Evolutionary conservation across 1,284 basidiomycete species (phyloP), one percentile per base, ranked within the genome.

Genomic region (Phlebopus sp.): DNA sequence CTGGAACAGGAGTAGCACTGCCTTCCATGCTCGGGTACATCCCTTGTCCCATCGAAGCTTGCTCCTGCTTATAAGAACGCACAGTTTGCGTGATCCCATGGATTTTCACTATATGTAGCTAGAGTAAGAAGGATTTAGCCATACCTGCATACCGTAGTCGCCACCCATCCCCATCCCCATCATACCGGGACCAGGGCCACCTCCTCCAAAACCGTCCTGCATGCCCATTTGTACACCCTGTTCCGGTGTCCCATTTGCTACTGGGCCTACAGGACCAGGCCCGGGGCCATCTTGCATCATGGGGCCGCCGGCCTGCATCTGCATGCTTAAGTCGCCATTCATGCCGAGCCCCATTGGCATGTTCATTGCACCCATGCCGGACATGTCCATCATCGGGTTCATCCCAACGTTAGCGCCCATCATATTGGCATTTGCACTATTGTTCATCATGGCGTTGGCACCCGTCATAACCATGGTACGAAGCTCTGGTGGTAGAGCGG

Each of bases 391-490:
- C 69, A 71, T 68, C 40, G 63, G 54, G 50, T 70, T 68, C 57
- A 69, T 71, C 38, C 64, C 66, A 46, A 66, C 67, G 18, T 47
- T 69, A 46, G 63, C 50, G 17, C 67, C 71, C 77, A 88, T 83
- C 82, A 88, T 85, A 15, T 72, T 78, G 7, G 70, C 76, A 46
- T 21, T 57, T 7, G 60, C 44, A 30, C 4, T 62, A 27, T 71
- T 74, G 55, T 82, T 81, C 85, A 86, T 87, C 78, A 86, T 82
- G 11, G 81, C 78, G 27, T 77, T 82, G 47, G 84, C 82, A 34
- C 84, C 83, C 11, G 82, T 85, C 79, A 86, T 85, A 46, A 89
- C 87, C 86, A 90, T 90, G 48, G 83, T 81, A 36, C 89, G 84
- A 46, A 90, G 74, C 53, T 91, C 89, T 1, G 84, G 80, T 5